Conservation (phyloP, 2,329 filamentous ascomycete species). For the Alternaria arborescens region DNA sequence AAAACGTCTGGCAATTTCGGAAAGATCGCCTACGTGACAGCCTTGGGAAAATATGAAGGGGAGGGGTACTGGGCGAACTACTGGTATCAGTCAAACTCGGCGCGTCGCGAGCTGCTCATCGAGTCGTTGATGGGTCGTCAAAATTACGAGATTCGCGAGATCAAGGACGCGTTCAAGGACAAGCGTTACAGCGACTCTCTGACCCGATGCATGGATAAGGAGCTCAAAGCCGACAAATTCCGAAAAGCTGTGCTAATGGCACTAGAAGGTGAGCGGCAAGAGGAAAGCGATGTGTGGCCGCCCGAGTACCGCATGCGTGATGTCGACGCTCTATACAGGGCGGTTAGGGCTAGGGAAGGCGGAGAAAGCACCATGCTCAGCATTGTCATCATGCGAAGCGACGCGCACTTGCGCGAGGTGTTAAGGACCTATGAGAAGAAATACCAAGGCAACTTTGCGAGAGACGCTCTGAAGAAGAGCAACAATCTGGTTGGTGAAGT, state of each 20-base stretch:
- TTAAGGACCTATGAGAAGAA: slow-evolving; percentile 77
- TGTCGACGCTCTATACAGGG: slow-evolving; percentile 73
- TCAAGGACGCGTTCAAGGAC: slow-evolving; percentile 89
- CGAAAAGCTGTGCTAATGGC: slow-evolving; percentile 85
- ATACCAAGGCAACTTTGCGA: slow-evolving; percentile 82
- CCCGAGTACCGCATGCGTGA: slow-evolving; percentile 70
- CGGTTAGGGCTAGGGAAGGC: slow-evolving; percentile 75
- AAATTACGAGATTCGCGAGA: slow-evolving; percentile 84
- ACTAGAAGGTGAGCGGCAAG: slow-evolving; percentile 83
- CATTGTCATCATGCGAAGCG: slow-evolving; percentile 81
- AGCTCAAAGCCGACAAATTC: slow-evolving; percentile 96
- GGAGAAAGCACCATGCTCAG: slow-evolving; percentile 88
- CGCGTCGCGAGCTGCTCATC: slow-evolving; percentile 86
- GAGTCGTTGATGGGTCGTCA: slow-evolving; percentile 90
- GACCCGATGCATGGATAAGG: slow-evolving; percentile 85
- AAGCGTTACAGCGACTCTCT: slow-evolving; percentile 89
- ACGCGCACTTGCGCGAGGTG: slow-evolving; percentile 82
- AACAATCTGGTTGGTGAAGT: slow-evolving; percentile 94
- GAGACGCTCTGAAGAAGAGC: slow-evolving; percentile 86
- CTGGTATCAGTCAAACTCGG: slow-evolving; percentile 91
- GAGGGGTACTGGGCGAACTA: slow-evolving; percentile 99
- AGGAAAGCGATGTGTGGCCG: slow-evolving; percentile 72
- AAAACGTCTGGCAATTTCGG: slow-evolving; percentile 81
- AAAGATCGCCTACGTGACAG: slow-evolving; percentile 90
- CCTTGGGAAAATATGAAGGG: slow-evolving; percentile 87